Evolutionary conservation across 495 filamentous ascomycete species (phyloP), one percentile per base, ranked within the genome.

Genomic region (Hyaloscypha hepaticicola): DNA sequence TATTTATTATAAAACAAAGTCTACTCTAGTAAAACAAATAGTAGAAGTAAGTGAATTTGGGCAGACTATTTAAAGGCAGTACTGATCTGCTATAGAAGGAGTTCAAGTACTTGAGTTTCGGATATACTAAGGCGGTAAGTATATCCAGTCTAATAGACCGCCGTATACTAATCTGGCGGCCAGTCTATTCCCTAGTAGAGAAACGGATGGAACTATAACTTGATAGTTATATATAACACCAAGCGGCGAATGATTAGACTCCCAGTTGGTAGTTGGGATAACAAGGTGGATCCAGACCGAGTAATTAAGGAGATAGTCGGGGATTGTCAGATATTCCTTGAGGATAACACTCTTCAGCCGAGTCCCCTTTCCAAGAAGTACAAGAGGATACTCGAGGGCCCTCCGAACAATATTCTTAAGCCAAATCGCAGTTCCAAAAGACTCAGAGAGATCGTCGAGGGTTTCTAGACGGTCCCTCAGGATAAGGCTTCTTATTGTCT

Each of bases 171-270:
- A 63, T 52, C 58, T 58, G 34, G 64, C 41, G 45, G 64, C 64
- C 38, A 64, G 66, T 53, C 60, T 64, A 59, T 45, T 68, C 67
- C 69, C 38, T 55, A 71, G 62, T 62, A 71, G 52, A 69, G 52
- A 58, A 63, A 71, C 45, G 52, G 51, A 61, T 69, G 60, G 60
- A 69, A 60, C 64, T 71, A 63, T 69, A 63, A 59, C 28, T 45
- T 67, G 22, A 68, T 64, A 59, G 66, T 65, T 33, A 60, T 71
- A 38, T 62, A 62, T 55, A 69, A 63, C 64, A 63, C 64, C 41
- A 69, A 65, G 67, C 58, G 58, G 64, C 67, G 58, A 66, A 69
- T 66, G 59, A 71, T 60, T 38, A 60, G 67, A 60, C 61, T 71
- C 57, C 58, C 55, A 56, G 60, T 66, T 61, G 60, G 69, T 21